Percentiles rank a stretch among this genome's conserved stretches.
phyloP scores from a whole-genome alignment of 1,284 basidiomycete genomes.

The Trichosporon sp. region DNA sequence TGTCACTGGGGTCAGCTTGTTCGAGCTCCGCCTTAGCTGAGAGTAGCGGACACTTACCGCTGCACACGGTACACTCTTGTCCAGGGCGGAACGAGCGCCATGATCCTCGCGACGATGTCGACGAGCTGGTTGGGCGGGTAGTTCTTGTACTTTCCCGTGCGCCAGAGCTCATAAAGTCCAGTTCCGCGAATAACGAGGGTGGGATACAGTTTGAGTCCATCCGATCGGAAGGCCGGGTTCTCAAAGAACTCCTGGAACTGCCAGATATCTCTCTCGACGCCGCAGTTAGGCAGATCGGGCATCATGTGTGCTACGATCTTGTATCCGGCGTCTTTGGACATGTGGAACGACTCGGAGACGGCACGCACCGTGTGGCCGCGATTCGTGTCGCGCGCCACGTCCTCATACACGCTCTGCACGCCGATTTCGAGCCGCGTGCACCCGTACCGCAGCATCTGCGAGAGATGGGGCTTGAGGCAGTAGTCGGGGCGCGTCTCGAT shows the following conservation, averaged over 20 bases:
- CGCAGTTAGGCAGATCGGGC: constrained; percentile 95
- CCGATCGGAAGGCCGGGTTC: constrained; percentile 93
- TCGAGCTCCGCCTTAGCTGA: background rate
- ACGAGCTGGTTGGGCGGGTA: constrained; percentile 98
- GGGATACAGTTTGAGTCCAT: constrained; percentile 97
- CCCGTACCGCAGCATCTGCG: constrained; percentile 98
- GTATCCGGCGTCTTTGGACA: constrained; percentile 98
- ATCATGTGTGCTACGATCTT: constrained; percentile 99
- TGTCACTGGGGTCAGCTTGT: constrained; percentile 60
- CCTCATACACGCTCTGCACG: constrained; percentile 98
- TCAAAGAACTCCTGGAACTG: constrained; percentile 96
- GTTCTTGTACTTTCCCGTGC: constrained; percentile 95
- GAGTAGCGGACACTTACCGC: constrained; percentile 54
- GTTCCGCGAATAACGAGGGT: constrained; percentile 97
- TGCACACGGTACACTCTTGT: constrained; percentile 97
- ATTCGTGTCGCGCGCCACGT: constrained; percentile 97
- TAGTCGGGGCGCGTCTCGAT: constrained; percentile 99
- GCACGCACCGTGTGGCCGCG: constrained; percentile 97
- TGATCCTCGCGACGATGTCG: constrained; percentile 91
- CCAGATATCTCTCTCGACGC: constrained; percentile 92
- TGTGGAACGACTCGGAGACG: constrained; percentile 94
- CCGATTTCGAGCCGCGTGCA: constrained; percentile 98
- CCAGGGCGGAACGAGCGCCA: constrained; percentile 97
- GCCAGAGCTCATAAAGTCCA: constrained; percentile 93
- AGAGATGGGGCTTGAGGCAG: constrained; percentile 92